These are phyloP conservation scores for Euclidium syriacum DNA, from an alignment of 345 rosid species.

Conservation along the genomic window DNA sequence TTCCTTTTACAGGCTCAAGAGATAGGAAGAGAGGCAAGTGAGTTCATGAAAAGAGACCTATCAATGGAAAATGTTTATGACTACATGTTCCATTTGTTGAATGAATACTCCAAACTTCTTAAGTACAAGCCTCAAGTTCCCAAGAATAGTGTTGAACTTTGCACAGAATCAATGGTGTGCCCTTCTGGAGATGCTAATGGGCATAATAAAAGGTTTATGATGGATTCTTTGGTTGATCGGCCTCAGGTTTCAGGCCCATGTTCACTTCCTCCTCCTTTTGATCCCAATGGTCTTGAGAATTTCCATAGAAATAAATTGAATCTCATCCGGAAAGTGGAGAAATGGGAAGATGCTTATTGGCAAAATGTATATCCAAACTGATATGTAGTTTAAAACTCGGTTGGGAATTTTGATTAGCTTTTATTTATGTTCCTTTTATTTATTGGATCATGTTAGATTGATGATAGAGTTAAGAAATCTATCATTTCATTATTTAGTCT, in stretches of 20 bases:
- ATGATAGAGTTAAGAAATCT: background rate
- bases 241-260: slow-evolving; percentile 49
- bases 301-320: slow-evolving; percentile 33
- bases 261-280: slow-evolving; percentile 52
- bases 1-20: slow-evolving; percentile 43
- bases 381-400: background rate
- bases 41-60: slow-evolving; percentile 47
- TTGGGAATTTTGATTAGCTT: background rate
- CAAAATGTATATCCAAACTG: background rate
- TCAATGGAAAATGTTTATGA: slow-evolving; percentile 66
- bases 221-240: slow-evolving; percentile 45
- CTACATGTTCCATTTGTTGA: slow-evolving; percentile 72
- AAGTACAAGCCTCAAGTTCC: slow-evolving; percentile 47
- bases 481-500: too few relatives aligned
- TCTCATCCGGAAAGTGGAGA: slow-evolving; percentile 44
- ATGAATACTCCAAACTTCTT: slow-evolving; percentile 60
- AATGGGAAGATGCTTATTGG: slow-evolving; percentile 58
- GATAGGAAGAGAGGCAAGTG: slow-evolving; percentile 57
- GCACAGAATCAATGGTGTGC: slow-evolving; percentile 57
- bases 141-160: slow-evolving; percentile 42
- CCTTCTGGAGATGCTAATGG: slow-evolving; percentile 31
- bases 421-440: background rate
- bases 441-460: background rate
- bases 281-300: slow-evolving; percentile 26
- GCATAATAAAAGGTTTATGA: slow-evolving; percentile 39